Conservation (phyloP, 768 basidiomycete species). For the Leccinum pellstonianum region DNA sequence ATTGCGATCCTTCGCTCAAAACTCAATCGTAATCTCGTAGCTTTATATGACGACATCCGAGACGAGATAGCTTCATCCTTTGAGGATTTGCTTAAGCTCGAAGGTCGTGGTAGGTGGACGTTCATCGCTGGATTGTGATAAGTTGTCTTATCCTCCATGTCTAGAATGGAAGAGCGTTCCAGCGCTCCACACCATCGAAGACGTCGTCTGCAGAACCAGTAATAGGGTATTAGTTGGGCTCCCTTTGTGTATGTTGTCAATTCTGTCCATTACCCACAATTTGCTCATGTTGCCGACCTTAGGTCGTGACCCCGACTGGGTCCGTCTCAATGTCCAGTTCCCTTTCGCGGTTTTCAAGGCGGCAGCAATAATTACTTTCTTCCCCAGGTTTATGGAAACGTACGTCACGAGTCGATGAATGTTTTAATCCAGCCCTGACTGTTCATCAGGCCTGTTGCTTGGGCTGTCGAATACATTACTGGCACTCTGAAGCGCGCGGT, state of each 20-base stretch:
- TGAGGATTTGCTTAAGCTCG: constrained; percentile 33
- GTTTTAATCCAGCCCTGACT: neutral
- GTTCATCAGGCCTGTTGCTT: constrained; percentile 1
- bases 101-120: constrained; percentile 16
- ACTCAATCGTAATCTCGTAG: constrained; percentile 39
- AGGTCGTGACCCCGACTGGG: constrained; percentile 32
- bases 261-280: neutral
- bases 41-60: constrained; percentile 38
- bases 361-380: constrained; percentile 23
- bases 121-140: neutral
- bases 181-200: neutral
- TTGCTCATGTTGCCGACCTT: neutral
- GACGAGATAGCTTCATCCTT: constrained; percentile 47
- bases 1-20: constrained; percentile 28
- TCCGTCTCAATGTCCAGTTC: constrained; percentile 32
- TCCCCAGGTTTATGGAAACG: constrained; percentile 36
- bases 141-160: neutral
- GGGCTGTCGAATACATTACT: constrained; percentile 1
- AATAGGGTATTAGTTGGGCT: constrained; percentile 20
- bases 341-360: constrained; percentile 12
- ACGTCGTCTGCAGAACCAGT: constrained; percentile 7
- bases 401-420: constrained; percentile 9
- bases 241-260: constrained; percentile 11
- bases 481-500: constrained; percentile 8
- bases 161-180: constrained; percentile 19